Percentiles rank a stretch among this genome's conserved stretches.
phyloP scores from a whole-genome alignment of 345 rosid species.

The Camelina hispida region DNA sequence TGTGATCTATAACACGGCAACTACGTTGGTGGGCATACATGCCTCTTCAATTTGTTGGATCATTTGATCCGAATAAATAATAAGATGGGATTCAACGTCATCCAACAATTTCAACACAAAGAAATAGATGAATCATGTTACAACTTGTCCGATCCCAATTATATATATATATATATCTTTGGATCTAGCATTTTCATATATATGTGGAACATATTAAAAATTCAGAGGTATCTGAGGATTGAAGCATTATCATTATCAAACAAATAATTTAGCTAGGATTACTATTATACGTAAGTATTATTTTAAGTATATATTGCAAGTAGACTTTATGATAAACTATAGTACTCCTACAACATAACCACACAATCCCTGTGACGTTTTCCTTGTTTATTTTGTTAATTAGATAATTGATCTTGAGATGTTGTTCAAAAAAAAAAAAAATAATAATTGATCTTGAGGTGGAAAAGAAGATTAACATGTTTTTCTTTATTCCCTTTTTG shows the following conservation, averaged over 20 bases:
- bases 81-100: slow-evolving; percentile 28
- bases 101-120: slow-evolving; percentile 6
- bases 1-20: slow-evolving; percentile 25
- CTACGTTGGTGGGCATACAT: slow-evolving; percentile 20
- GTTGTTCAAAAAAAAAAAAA: no score
- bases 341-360: neutral
- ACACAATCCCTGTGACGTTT: neutral
- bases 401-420: neutral
- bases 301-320: slow-evolving; percentile 3
- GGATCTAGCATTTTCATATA: neutral
- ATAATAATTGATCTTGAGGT: neutral
- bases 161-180: neutral
- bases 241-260: slow-evolving; percentile 3
- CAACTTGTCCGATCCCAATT: slow-evolving; percentile 21
- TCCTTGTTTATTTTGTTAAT: neutral
- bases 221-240: neutral
- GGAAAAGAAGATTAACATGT: neutral
- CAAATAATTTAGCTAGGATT: neutral
- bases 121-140: slow-evolving; percentile 8
- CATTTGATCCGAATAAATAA: slow-evolving; percentile 14
- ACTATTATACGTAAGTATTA: neutral
- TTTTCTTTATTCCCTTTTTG: neutral
- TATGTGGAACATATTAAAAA: neutral
- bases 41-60: slow-evolving; percentile 17
- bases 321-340: slow-evolving; percentile 10